Conservation (phyloP, 1,284 basidiomycete genomes). For the Hymenochaete sp. region DNA sequence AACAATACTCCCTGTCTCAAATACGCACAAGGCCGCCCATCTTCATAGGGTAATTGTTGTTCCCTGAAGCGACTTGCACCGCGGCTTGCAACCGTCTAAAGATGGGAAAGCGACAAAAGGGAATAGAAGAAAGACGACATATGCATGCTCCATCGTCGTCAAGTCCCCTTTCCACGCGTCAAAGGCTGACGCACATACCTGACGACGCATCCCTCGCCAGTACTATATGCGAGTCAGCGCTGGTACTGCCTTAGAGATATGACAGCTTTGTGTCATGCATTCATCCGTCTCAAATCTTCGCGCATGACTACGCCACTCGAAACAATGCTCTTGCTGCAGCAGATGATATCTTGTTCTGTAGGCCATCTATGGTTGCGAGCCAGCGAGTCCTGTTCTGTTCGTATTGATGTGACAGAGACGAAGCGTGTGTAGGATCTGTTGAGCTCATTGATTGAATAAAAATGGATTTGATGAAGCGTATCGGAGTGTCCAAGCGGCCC, state of each 20-base stretch:
- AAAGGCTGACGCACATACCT: conserved; percentile 47
- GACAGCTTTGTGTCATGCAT: conserved; percentile 84
- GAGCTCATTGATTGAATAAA: conserved; percentile 26
- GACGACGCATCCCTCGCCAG: conserved; percentile 86
- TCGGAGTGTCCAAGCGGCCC: conserved; percentile 17
- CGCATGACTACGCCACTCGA: conserved; percentile 82
- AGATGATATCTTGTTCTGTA: conserved; percentile 91
- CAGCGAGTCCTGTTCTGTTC: conserved; percentile 58
- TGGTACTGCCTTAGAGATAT: conserved; percentile 92
- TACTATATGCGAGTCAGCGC: too few species aligned
- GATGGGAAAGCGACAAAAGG: too few species aligned
- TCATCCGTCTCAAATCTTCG: conserved; percentile 78
- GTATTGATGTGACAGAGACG: neutral
- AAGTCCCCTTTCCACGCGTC: neutral
- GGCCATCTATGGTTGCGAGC: conserved; percentile 86
- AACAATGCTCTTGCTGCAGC: conserved; percentile 96
- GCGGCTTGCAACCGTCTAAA: conserved; percentile 42
- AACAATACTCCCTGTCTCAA: conserved; percentile 76
- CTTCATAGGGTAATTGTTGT: conserved; percentile 97
- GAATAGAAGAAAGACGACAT: too few species aligned
- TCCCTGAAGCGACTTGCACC: conserved; percentile 84
- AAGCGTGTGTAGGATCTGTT: too few species aligned
- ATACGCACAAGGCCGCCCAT: conserved; percentile 93
- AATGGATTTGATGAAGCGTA: conserved; percentile 24
- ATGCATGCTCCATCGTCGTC: neutral